These are phyloP conservation scores for Diddensiella santjacobensis DNA, from an alignment of 805 yeast genomes.

Conservation along the genomic window DNA sequence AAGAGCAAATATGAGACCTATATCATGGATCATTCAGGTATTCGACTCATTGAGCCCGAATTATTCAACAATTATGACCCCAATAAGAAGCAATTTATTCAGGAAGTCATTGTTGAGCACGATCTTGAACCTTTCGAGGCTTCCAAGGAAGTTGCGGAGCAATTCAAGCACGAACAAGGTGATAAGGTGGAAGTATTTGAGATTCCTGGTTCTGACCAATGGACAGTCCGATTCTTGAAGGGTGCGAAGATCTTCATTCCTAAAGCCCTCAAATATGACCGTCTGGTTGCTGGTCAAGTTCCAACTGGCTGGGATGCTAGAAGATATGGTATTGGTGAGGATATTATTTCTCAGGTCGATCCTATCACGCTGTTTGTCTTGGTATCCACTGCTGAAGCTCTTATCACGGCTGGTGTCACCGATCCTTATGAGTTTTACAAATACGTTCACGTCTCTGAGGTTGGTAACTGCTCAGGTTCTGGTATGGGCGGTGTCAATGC, in stretches of 20 bases:
- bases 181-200: slow-evolving; percentile 90
- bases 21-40: slow-evolving; percentile 92
- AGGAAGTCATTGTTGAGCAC: slow-evolving; percentile 94
- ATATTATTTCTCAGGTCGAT: slow-evolving; percentile 89
- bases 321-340: slow-evolving; percentile 92
- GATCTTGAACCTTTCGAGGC: slow-evolving; percentile 95
- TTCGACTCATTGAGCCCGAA: slow-evolving; percentile 94
- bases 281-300: slow-evolving; percentile 79
- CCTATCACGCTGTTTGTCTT: slow-evolving; percentile 89
- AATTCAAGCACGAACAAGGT: slow-evolving; percentile 90
- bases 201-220: slow-evolving; percentile 86
- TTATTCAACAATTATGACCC: slow-evolving; percentile 93
- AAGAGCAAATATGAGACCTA: slow-evolving; percentile 86
- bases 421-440: slow-evolving; percentile 98
- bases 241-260: slow-evolving; percentile 92
- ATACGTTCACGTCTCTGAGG: slow-evolving; percentile 96
- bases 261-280: slow-evolving; percentile 65
- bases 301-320: slow-evolving; percentile 99
- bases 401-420: slow-evolving; percentile 89
- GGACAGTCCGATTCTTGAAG: slow-evolving; percentile 81
- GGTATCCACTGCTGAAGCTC: slow-evolving; percentile 94
- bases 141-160: slow-evolving; percentile 91
- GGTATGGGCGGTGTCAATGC: slow-evolving; percentile 99
- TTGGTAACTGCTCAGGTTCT: slow-evolving; percentile 99
- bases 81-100: slow-evolving; percentile 84